Evolutionary conservation across 139 green algal species (phyloP).

Genomic region (Coelastrella sp.): DNA sequence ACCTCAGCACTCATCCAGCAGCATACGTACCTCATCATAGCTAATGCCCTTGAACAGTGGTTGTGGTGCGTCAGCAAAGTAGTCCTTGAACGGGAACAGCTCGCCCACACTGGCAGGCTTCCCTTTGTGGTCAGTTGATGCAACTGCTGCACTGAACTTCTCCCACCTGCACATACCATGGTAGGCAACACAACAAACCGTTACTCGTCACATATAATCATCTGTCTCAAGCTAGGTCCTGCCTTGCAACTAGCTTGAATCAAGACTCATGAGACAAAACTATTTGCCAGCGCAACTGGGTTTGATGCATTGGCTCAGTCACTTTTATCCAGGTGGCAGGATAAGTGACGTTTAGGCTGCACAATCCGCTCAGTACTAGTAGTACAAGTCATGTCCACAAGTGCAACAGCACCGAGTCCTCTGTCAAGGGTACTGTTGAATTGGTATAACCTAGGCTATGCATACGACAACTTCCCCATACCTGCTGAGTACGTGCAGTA

Average conservation of each 20-base stretch:
- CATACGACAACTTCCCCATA: conserved; percentile 62
- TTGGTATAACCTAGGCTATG: too few relatives aligned
- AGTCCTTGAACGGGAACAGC: conserved; percentile 94
- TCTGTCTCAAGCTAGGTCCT: background rate
- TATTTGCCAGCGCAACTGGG: too few relatives aligned
- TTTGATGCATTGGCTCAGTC: too few relatives aligned
- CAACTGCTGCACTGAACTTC: conserved; percentile 43
- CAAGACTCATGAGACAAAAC: too few relatives aligned
- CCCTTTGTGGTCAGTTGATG: conserved; percentile 33
- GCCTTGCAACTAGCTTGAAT: too few relatives aligned
- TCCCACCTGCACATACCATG: background rate
- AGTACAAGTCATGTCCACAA: too few relatives aligned
- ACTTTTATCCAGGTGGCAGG: too few relatives aligned
- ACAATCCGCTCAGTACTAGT: too few relatives aligned
- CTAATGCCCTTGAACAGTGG: conserved; percentile 76
- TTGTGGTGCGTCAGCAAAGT: conserved; percentile 90
- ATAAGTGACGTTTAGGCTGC: too few relatives aligned
- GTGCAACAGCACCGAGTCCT: too few relatives aligned
- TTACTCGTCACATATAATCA: background rate
- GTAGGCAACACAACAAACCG: background rate
- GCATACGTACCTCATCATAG: conserved; percentile 65
- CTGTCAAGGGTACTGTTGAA: too few relatives aligned
- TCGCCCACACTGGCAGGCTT: conserved; percentile 67
- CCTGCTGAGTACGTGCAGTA: conserved; percentile 93
- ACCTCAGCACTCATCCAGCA: too few relatives aligned